Percentiles rank a stretch among this genome's conserved stretches.
Conservation (phyloP, 2,329 filamentous ascomycete genomes). For the Pseudopithomyces maydicus region DNA sequence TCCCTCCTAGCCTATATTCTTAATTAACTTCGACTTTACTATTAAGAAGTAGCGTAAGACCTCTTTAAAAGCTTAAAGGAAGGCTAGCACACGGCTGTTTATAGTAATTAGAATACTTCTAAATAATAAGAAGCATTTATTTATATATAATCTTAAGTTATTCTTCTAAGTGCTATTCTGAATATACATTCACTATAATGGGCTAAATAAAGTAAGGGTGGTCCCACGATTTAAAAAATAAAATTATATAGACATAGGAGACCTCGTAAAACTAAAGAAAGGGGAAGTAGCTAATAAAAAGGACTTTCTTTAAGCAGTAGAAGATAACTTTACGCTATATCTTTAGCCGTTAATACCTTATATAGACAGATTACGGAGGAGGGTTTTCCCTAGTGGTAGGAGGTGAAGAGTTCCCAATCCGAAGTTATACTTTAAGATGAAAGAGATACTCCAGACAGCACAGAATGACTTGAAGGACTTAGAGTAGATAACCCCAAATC, state of each 20-base stretch:
- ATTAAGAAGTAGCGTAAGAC: no score
- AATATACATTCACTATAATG: background rate
- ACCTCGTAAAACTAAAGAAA: background rate
- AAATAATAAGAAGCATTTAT: no score
- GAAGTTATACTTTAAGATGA: conserved; percentile 11
- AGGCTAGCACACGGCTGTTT: no score
- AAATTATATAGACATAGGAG: background rate
- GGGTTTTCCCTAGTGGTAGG: conserved; percentile 40
- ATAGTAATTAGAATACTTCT: no score
- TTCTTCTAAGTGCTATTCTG: no score
- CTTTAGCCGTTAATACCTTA: conserved; percentile 46
- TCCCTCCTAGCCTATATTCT: no score
- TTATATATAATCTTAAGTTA: no score
- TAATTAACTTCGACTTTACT: no score
- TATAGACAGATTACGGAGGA: conserved; percentile 45
- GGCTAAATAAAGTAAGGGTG: background rate
- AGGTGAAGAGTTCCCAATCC: conserved; percentile 7
- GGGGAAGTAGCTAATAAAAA: background rate
- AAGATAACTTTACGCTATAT: conserved; percentile 41
- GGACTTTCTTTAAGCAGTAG: conserved; percentile 25
- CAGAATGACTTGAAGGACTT: background rate
- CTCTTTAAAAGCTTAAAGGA: no score
- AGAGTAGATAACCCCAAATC: no score
- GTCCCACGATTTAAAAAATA: background rate
- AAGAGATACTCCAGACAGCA: conserved; percentile 11